Conservation (phyloP, 192 early-diverging fungal species). For the Coemansia furcata region DNA sequence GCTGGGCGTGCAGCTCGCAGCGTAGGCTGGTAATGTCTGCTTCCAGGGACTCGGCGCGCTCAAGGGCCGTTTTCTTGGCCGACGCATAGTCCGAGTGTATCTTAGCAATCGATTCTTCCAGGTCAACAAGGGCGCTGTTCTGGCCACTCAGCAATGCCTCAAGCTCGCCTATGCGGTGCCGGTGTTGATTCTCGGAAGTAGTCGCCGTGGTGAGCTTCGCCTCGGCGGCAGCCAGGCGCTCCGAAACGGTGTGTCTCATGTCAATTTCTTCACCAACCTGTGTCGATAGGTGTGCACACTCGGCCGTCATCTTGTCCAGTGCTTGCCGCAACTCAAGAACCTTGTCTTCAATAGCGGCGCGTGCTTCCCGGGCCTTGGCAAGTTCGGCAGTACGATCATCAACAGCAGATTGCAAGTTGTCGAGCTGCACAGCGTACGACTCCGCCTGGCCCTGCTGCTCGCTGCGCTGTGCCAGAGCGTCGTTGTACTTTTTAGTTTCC, state of each 20-base stretch:
- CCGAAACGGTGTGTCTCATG: not conserved
- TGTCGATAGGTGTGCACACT: not conserved
- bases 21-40: not conserved
- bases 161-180: constrained; percentile 1
- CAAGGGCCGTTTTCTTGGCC: not conserved
- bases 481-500: not conserved
- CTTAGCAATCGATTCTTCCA: not conserved
- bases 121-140: not conserved
- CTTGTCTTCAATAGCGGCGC: not conserved
- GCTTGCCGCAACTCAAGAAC: not conserved
- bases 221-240: not conserved
- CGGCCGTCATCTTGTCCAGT: not conserved
- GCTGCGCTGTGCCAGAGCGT: not conserved
- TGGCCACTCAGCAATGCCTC: constrained; percentile 1
- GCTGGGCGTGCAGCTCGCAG: not conserved
- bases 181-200: not conserved
- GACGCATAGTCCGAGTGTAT: not conserved
- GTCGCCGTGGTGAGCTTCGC: not conserved
- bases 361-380: not conserved
- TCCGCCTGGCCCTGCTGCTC: not conserved
- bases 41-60: not conserved
- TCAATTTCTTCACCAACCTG: not conserved
- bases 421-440: not conserved
- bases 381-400: not conserved
- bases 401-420: not conserved